Conservation (phyloP, 164 flowering plant species). For the Piper longum region DNA sequence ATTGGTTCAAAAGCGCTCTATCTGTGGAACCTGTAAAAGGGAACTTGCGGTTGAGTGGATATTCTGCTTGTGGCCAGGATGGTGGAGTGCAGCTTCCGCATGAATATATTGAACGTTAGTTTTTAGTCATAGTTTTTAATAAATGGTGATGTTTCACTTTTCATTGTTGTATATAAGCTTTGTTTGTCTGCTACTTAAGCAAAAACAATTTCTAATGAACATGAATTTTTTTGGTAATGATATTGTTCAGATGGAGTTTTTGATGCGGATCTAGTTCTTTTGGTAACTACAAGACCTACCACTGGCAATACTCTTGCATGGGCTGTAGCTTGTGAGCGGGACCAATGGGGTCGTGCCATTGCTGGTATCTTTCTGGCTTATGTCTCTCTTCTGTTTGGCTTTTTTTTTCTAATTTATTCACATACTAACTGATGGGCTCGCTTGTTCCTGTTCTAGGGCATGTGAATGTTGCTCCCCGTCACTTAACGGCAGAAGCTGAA, state of each 20-base stretch:
- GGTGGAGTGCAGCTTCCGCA: constrained; percentile 98
- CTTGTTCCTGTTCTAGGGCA: constrained; percentile 41
- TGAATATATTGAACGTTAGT: constrained; percentile 85
- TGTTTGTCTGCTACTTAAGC: no score
- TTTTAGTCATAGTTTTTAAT: not conserved
- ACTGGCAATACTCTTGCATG: constrained; percentile 99
- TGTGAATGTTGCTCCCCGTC: constrained; percentile 99
- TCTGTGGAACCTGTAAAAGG: constrained; percentile 97
- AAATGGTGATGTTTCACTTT: not conserved
- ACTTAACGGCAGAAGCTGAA: constrained; percentile 98
- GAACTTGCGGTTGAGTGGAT: constrained; percentile 87
- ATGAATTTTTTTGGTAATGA: no score
- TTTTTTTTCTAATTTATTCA: no score
- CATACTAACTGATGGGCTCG: not conserved
- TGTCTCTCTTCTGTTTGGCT: not conserved
- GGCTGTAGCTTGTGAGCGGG: constrained; percentile 99
- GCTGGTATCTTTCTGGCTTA: constrained; percentile 43
- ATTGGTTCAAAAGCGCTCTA: constrained; percentile 88
- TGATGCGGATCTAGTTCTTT: constrained; percentile 76
- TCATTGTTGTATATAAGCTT: no score
- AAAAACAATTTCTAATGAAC: no score
- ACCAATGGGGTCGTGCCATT: constrained; percentile 99
- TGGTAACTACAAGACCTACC: constrained; percentile 97
- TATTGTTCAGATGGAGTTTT: constrained; percentile 69
- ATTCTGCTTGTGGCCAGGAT: constrained; percentile 99